phyloP scores from a whole-genome alignment of 2,329 filamentous ascomycete genomes.

The Fusarium sp. region DNA sequence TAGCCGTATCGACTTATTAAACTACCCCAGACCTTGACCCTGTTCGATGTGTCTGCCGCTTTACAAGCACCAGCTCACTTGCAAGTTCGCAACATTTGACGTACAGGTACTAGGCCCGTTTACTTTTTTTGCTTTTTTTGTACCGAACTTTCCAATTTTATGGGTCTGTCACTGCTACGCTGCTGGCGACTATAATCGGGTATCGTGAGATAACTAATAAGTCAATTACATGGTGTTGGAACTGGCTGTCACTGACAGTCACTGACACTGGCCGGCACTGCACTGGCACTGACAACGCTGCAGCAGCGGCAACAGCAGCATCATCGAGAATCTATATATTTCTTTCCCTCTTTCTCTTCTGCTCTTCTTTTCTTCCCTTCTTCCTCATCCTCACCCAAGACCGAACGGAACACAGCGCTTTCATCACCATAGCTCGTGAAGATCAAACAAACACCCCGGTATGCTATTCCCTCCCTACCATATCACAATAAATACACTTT shows the following conservation, averaged over 20 bases:
- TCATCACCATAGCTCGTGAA: background rate
- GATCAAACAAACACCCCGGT: background rate
- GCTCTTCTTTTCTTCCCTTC: background rate
- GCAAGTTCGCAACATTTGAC: slow-evolving; percentile 10
- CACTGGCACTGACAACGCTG: background rate
- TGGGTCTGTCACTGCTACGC: slow-evolving; percentile 24
- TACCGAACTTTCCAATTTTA: slow-evolving; percentile 1
- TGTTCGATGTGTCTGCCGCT: background rate
- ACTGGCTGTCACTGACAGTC: background rate
- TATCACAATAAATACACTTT: background rate
- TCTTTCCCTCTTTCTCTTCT: background rate
- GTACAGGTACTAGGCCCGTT: slow-evolving; percentile 6
- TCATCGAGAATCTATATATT: slow-evolving; percentile 19
- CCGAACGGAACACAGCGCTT: background rate
- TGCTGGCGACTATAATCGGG: background rate
- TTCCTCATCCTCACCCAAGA: background rate
- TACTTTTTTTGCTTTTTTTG: slow-evolving; percentile 24
- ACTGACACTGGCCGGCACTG: background rate
- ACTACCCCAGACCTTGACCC: slow-evolving; percentile 7
- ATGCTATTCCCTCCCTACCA: background rate
- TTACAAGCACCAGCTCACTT: background rate
- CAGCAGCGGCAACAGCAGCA: background rate
- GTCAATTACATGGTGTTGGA: background rate
- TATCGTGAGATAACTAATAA: slow-evolving; percentile 6
- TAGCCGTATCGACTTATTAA: background rate